A percentile compares a stretch with the other conserved stretches of the same genome.
phyloP scores from a whole-genome alignment of 2,329 filamentous ascomycete genomes.

The Monilinia laxa region DNA sequence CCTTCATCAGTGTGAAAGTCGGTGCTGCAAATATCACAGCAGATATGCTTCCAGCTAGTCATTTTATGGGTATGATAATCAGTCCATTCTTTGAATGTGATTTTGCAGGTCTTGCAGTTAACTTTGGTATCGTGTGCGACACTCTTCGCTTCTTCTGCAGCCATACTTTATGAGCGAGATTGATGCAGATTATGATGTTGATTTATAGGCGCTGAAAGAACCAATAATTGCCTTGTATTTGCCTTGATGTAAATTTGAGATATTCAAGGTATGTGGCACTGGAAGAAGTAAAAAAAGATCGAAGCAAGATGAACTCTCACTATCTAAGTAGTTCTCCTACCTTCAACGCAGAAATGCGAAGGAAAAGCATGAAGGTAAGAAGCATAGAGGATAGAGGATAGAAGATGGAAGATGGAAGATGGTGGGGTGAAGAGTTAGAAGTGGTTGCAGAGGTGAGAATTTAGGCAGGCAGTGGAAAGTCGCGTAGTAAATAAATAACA shows the following conservation, averaged over 20 bases:
- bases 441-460: too few species aligned
- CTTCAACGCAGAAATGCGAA: background rate
- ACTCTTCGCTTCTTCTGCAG: background rate
- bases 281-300: background rate
- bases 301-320: background rate
- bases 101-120: conserved; percentile 13
- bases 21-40: conserved; percentile 17
- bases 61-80: conserved; percentile 17
- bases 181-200: background rate
- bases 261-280: background rate
- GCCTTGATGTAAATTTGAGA: background rate
- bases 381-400: too few species aligned
- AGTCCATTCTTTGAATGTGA: conserved; percentile 14
- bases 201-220: background rate
- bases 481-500: background rate
- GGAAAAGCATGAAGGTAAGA: background rate
- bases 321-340: too few species aligned
- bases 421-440: background rate
- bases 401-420: background rate
- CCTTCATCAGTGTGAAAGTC: conserved; percentile 23
- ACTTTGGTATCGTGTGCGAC: background rate
- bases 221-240: too few species aligned
- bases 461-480: background rate
- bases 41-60: conserved; percentile 10
- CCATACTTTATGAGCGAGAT: background rate